These are phyloP conservation scores for Alisma plantagoaquatica DNA, from an alignment of 106 monocot genomes.

Conservation along the genomic window DNA sequence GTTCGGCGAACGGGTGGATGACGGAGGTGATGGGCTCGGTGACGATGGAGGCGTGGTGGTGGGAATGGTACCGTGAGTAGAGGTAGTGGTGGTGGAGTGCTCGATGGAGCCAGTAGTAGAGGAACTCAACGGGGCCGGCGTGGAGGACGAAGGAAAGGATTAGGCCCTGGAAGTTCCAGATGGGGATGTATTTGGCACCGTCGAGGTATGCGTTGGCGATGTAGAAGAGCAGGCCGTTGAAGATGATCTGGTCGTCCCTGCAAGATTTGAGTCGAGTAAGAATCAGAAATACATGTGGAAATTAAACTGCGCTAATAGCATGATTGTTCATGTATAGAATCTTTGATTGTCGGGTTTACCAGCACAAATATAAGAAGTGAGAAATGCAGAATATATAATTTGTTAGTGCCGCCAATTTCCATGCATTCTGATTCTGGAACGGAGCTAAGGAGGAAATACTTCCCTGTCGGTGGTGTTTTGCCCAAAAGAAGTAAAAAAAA, in stretches of 20 bases:
- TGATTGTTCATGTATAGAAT: too few relatives aligned
- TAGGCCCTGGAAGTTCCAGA: slow-evolving; percentile 45
- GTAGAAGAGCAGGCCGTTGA: slow-evolving; percentile 54
- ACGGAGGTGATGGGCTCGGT: slow-evolving; percentile 93
- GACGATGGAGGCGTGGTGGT: slow-evolving; percentile 88
- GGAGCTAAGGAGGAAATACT: too few relatives aligned
- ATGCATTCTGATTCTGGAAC: too few relatives aligned
- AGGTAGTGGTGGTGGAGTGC: slow-evolving; percentile 90
- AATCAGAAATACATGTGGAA: too few relatives aligned
- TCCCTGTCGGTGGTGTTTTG: too few relatives aligned
- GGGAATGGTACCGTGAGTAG: slow-evolving; percentile 92
- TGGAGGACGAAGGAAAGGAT: slow-evolving; percentile 40
- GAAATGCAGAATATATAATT: too few relatives aligned
- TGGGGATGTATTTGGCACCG: slow-evolving; percentile 13
- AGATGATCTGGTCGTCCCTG: slow-evolving; percentile 82
- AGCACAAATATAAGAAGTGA: too few relatives aligned
- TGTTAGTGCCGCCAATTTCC: too few relatives aligned
- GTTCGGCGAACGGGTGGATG: slow-evolving; percentile 68
- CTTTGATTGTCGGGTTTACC: too few relatives aligned
- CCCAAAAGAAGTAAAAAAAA: too few relatives aligned
- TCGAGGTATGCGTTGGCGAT: slow-evolving; percentile 15
- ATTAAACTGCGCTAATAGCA: too few relatives aligned
- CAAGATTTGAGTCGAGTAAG: too few relatives aligned
- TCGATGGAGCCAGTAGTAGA: slow-evolving; percentile 96
- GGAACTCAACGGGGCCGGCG: slow-evolving; percentile 73